phyloP scores from a whole-genome alignment of 148 eudicot genomes.

The Drosera capensis region DNA sequence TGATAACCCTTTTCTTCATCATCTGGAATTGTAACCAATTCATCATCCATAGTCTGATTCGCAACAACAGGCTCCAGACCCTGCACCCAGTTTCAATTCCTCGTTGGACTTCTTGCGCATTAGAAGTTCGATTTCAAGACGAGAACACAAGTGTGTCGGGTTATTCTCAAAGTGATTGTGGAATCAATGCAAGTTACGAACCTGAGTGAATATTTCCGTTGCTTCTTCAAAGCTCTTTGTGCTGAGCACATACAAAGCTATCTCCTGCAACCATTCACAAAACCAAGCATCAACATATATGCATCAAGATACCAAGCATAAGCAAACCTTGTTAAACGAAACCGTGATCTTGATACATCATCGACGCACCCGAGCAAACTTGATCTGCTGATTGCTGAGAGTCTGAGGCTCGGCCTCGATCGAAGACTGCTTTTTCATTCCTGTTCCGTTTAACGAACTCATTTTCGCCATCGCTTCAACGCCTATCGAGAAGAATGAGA shows the following conservation, averaged over 20 bases:
- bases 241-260: conserved; percentile 30
- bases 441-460: background rate
- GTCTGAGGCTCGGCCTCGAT: conserved; percentile 47
- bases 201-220: conserved; percentile 38
- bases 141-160: background rate
- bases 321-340: background rate
- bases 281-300: background rate
- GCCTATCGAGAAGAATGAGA: background rate
- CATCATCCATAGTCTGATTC: background rate
- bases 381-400: conserved; percentile 26
- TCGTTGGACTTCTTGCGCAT: background rate
- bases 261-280: conserved; percentile 20
- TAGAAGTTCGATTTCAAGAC: background rate
- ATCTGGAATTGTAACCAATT: background rate
- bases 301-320: background rate
- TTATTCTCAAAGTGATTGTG: no score
- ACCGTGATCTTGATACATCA: background rate
- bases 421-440: conserved; percentile 34
- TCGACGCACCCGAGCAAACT: conserved; percentile 33
- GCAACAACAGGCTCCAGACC: background rate
- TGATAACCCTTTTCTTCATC: background rate
- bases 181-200: no score
- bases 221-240: conserved; percentile 43
- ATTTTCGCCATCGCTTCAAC: background rate
- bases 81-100: background rate